Evolutionary conservation across 73 alveolate species (phyloP).

Genomic region (Blepharisma japonicum): DNA sequence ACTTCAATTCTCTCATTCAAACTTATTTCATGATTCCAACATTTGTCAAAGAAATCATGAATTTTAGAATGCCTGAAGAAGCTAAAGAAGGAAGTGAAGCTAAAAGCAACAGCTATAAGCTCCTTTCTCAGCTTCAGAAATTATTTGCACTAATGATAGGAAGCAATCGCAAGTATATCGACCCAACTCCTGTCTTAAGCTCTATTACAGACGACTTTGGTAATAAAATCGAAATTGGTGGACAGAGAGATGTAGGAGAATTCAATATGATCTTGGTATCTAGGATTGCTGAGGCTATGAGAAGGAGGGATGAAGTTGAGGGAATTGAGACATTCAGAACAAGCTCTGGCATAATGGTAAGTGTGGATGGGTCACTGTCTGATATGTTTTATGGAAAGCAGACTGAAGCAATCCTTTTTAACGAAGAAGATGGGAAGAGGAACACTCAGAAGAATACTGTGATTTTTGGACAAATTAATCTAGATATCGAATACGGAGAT

Average conservation of each 20-base stretch:
- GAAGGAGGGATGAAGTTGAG: not conserved
- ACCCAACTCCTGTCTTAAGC: conserved; percentile 67
- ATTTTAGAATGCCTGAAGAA: conserved; percentile 38
- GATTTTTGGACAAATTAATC: conserved; percentile 47
- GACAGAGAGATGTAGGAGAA: conserved; percentile 85
- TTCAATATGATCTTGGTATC: conserved; percentile 68
- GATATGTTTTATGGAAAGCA: conserved; percentile 40
- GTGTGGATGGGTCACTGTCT: conserved; percentile 3
- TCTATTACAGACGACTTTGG: conserved; percentile 71
- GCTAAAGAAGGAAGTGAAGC: conserved; percentile 32
- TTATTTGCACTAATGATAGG: conserved; percentile 60
- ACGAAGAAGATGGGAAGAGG: conserved; percentile 24
- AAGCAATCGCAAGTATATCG: conserved; percentile 65
- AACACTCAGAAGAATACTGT: conserved; percentile 36
- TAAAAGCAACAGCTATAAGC: conserved; percentile 37
- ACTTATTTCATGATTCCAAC: conserved; percentile 67
- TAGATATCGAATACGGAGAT: conserved; percentile 50
- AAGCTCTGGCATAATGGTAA: conserved; percentile 8
- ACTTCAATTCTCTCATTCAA: conserved; percentile 72
- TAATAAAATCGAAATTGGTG: conserved; percentile 63
- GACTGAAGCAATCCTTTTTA: conserved; percentile 28
- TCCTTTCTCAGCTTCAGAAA: conserved; percentile 44
- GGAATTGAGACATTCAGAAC: conserved; percentile 4
- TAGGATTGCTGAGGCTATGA: conserved; percentile 69
- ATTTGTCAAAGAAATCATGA: conserved; percentile 55